Percentiles rank a stretch among this genome's conserved stretches.
These are phyloP conservation scores for Monosporascus sp. DNA, from an alignment of 2,329 filamentous ascomycete species.

Conservation along the genomic window DNA sequence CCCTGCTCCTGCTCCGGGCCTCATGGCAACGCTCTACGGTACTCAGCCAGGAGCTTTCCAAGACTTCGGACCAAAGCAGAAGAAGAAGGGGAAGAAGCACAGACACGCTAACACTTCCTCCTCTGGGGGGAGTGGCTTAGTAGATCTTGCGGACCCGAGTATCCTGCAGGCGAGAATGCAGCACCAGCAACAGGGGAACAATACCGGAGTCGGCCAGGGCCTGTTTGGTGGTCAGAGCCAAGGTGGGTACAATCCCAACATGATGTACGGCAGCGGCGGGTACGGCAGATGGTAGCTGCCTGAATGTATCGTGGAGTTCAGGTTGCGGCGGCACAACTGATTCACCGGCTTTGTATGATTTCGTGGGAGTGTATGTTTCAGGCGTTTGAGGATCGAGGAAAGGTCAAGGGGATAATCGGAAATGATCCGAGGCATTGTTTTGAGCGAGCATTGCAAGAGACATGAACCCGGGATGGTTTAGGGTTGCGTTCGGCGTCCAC, in stretches of 20 bases:
- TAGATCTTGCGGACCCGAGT: slow-evolving; percentile 99
- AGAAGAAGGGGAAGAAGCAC: slow-evolving; percentile 99
- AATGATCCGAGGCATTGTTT: slow-evolving; percentile 33
- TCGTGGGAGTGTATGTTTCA: slow-evolving; percentile 16
- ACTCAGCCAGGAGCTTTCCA: slow-evolving; percentile 79
- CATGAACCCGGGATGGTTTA: slow-evolving; percentile 27
- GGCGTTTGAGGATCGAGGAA: slow-evolving; percentile 21
- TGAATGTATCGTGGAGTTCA: slow-evolving; percentile 11
- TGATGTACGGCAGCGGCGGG: slow-evolving; percentile 70
- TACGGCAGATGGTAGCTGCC: slow-evolving; percentile 60
- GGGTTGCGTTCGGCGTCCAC: slow-evolving; percentile 31
- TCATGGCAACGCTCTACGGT: slow-evolving; percentile 88
- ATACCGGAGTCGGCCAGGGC: slow-evolving; percentile 80
- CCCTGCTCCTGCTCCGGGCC: slow-evolving; percentile 83
- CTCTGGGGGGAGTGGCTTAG: slow-evolving; percentile 97
- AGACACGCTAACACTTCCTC: slow-evolving; percentile 99
- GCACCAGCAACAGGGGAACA: slow-evolving; percentile 70
- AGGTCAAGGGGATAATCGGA: slow-evolving; percentile 23
- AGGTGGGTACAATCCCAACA: slow-evolving; percentile 90
- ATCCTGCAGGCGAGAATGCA: slow-evolving; percentile 98
- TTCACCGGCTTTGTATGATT: slow-evolving; percentile 26
- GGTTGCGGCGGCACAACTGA: slow-evolving; percentile 16
- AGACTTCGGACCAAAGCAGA: slow-evolving; percentile 93
- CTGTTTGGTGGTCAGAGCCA: slow-evolving; percentile 82
- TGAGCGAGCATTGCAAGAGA: slow-evolving; percentile 43